These are phyloP conservation scores for Kwoniella dejecticola DNA, from an alignment of 768 basidiomycete species.

Conservation along the genomic window DNA sequence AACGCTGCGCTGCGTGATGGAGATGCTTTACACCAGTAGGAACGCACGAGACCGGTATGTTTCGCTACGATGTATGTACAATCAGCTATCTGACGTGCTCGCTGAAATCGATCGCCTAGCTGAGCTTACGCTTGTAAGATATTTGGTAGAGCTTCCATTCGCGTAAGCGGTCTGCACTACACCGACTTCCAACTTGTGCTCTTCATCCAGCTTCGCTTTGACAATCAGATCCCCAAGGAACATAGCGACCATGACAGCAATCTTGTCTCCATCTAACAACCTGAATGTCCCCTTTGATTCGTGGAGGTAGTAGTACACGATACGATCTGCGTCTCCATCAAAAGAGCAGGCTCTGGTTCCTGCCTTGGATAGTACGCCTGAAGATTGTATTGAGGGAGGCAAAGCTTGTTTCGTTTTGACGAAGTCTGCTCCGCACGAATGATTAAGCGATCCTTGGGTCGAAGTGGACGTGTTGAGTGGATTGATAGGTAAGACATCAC, in stretches of 20 bases:
- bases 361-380: conserved; percentile 57
- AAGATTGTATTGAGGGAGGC: conserved; percentile 71
- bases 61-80: conserved; percentile 60
- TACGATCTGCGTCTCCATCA: conserved; percentile 95
- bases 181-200: conserved; percentile 76
- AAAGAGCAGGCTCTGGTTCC: conserved; percentile 82
- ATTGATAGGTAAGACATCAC: conserved; percentile 62
- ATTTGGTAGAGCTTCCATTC: conserved; percentile 94
- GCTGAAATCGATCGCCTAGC: neutral
- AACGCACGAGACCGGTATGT: conserved; percentile 87
- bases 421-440: conserved; percentile 88
- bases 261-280: conserved; percentile 98
- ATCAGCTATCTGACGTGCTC: neutral
- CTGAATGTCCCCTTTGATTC: conserved; percentile 62
- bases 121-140: conserved; percentile 62
- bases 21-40: conserved; percentile 97
- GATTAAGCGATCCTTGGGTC: conserved; percentile 75
- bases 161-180: conserved; percentile 99
- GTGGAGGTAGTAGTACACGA: conserved; percentile 86
- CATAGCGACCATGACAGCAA: conserved; percentile 86
- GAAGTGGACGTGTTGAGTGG: conserved; percentile 70
- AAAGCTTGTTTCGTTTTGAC: conserved; percentile 90
- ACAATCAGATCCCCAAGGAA: conserved; percentile 90
- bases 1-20: conserved; percentile 93
- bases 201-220: conserved; percentile 75